Evolutionary conservation across 169 alveolate genomes (phyloP).

Genomic region (Cryptosporidium viatorum): DNA sequence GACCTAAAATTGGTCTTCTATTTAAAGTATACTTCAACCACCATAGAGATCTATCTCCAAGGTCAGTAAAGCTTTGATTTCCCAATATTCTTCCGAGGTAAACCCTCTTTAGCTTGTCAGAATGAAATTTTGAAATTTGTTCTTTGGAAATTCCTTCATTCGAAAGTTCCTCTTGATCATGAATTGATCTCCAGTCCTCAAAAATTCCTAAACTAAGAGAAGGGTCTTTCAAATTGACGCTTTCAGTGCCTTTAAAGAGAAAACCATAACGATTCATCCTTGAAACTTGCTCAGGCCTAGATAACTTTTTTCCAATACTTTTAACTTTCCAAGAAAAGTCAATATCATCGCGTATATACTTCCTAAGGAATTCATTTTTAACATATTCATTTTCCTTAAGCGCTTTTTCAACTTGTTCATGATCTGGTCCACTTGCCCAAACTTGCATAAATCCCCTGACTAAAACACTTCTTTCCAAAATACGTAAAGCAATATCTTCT

Average conservation of each 20-base stretch:
- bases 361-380: slow-evolving; percentile 57
- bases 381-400: slow-evolving; percentile 42
- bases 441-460: slow-evolving; percentile 78
- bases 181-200: slow-evolving; percentile 75
- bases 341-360: slow-evolving; percentile 75
- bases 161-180: slow-evolving; percentile 26
- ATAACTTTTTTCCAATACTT: slow-evolving; percentile 76
- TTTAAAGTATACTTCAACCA: slow-evolving; percentile 90
- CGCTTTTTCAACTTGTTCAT: slow-evolving; percentile 69
- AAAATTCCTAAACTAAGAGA: slow-evolving; percentile 23
- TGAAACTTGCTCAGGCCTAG: slow-evolving; percentile 39
- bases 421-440: slow-evolving; percentile 78
- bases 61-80: neutral
- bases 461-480: slow-evolving; percentile 77
- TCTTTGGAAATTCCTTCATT: slow-evolving; percentile 42
- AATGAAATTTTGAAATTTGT: slow-evolving; percentile 5
- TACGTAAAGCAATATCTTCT: slow-evolving; percentile 76
- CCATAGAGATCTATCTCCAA: slow-evolving; percentile 77
- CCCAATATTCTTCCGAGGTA: slow-evolving; percentile 63
- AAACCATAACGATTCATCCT: slow-evolving; percentile 74
- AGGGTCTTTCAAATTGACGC: slow-evolving; percentile 23
- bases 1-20: slow-evolving; percentile 96
- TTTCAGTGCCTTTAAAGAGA: slow-evolving; percentile 57
- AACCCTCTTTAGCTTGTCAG: slow-evolving; percentile 25
- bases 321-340: slow-evolving; percentile 77